phyloP scores from a whole-genome alignment of 2,329 filamentous ascomycete genomes.

The Dichotomopilus funicola region DNA sequence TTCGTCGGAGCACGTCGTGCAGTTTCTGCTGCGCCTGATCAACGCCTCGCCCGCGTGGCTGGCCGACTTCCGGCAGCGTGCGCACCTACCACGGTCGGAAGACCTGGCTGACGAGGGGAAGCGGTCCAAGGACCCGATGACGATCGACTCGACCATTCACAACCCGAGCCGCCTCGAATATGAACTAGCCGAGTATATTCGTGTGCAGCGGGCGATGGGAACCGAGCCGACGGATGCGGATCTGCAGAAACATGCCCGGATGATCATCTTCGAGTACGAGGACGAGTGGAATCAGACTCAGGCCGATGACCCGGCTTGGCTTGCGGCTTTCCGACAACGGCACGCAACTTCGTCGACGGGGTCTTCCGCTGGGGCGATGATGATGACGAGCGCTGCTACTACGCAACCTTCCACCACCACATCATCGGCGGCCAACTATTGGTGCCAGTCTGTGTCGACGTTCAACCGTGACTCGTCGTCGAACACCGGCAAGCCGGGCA shows the following conservation, averaged over 20 bases:
- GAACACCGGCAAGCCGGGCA: background rate
- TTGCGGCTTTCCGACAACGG: conserved; percentile 46
- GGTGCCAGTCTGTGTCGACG: background rate
- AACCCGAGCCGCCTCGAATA: conserved; percentile 50
- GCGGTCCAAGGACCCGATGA: conserved; percentile 46
- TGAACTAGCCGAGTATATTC: conserved; percentile 49
- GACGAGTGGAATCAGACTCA: conserved; percentile 60
- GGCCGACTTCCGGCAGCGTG: conserved; percentile 47
- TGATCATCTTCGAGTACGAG: conserved; percentile 56
- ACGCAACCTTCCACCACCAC: no score
- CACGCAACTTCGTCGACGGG: conserved; percentile 25
- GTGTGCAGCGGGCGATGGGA: conserved; percentile 38
- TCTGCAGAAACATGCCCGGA: conserved; percentile 50
- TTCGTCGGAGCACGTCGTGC: conserved; percentile 45
- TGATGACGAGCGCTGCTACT: no score
- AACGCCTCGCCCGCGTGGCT: conserved; percentile 49
- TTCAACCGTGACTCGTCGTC: background rate
- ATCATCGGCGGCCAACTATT: background rate
- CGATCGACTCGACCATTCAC: conserved; percentile 54
- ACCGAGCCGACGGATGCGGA: conserved; percentile 46
- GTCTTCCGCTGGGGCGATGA: no score
- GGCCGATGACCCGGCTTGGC: conserved; percentile 50
- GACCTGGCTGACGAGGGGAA: conserved; percentile 44
- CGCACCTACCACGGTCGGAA: conserved; percentile 50
- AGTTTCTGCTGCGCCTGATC: conserved; percentile 51